These are phyloP conservation scores for Plasmopara muralis DNA, from an alignment of 352 stramenopile genomes.

Conservation along the genomic window DNA sequence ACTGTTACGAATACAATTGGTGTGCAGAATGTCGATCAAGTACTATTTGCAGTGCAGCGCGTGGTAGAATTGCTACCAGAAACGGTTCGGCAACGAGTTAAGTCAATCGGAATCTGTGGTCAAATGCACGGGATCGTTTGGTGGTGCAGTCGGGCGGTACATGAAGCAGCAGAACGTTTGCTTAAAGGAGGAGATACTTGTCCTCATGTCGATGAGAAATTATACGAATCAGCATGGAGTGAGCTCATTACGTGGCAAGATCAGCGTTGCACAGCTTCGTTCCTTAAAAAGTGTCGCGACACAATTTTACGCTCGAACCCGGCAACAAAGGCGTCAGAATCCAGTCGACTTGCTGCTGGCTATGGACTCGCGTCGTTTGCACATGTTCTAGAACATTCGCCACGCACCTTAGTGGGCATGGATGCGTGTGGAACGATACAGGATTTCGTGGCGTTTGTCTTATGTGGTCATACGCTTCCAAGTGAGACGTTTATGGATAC, in stretches of 20 bases:
- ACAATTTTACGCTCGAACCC: constrained; percentile 15
- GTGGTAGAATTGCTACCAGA: constrained; percentile 31
- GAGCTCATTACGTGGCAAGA: constrained; percentile 76
- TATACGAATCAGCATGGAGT: constrained; percentile 38
- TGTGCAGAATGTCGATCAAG: constrained; percentile 42
- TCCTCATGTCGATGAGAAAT: constrained; percentile 5
- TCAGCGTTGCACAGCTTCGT: constrained; percentile 54
- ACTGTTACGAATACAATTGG: constrained; percentile 13
- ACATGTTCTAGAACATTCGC: constrained; percentile 34
- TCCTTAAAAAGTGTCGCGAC: constrained; percentile 32
- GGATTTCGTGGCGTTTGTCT: constrained; percentile 64
- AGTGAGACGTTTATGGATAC: constrained; percentile 52
- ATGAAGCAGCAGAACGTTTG: constrained; percentile 22
- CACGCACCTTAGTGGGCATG: constrained; percentile 34
- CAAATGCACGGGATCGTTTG: constrained; percentile 87
- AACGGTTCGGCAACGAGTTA: constrained; percentile 17
- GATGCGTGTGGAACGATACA: constrained; percentile 77
- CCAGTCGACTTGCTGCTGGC: constrained; percentile 40
- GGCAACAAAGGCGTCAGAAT: constrained; percentile 1
- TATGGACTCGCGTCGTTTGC: constrained; percentile 71
- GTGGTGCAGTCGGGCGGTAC: constrained; percentile 51
- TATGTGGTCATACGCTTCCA: constrained; percentile 46
- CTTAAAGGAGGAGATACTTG: constrained; percentile 7
- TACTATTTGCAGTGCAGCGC: constrained; percentile 38
- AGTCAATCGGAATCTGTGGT: constrained; percentile 61